Evolutionary conservation across 371 early-diverging fungal genomes (phyloP), one percentile per base, ranked within the genome.

Genomic region (Blakeslea trispora): DNA sequence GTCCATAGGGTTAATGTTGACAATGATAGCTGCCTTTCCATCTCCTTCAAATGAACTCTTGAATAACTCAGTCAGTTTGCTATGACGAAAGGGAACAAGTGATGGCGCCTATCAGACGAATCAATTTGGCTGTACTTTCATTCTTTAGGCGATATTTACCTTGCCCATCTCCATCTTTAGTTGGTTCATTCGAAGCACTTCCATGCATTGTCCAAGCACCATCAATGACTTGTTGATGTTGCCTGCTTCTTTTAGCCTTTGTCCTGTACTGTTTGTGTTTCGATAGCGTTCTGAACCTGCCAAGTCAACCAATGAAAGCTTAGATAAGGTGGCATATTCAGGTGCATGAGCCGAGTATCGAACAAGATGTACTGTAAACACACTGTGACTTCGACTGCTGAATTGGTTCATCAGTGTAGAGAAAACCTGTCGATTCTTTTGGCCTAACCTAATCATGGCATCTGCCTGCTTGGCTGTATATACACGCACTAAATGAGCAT

Each of bases 201-300:
- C 87, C 75, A 90, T 76, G 59, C 89, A 89, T 50, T 97, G 99
- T 21, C 97, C 95, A 5, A 99, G 83, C 0, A 95, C 94, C 75
- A 97, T 89, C 34, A 99, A 81, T 22, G 94, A 91, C 61, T 87
- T 84, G 75, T 99, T 99, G 63, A 98, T 97, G 63, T 91, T 91
- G 19, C 94, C 94, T 0, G 93, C 92, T 65, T 99, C 99, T 57
- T 88, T 91, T 53, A 91, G 71, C 45, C 94, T 76, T 44, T 91
- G 91, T 1, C 96, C 57, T 80, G 77, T 72, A 93, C 96, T 71
- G 91, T 94, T 63, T 0, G 97, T 94, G 57, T 88, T 87, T 46
- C 83, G 77, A 35, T 90, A 81, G 48, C 98, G 81, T 73, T 99
- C 99, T 22, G 90, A 89, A 19, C 99, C 99, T 18, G 99, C 99